A percentile compares a stretch with the other conserved stretches of the same genome.
Conservation (phyloP, 225 moss, liverwort and hornwort genomes). For the Rhytidiadelphus loreus region DNA sequence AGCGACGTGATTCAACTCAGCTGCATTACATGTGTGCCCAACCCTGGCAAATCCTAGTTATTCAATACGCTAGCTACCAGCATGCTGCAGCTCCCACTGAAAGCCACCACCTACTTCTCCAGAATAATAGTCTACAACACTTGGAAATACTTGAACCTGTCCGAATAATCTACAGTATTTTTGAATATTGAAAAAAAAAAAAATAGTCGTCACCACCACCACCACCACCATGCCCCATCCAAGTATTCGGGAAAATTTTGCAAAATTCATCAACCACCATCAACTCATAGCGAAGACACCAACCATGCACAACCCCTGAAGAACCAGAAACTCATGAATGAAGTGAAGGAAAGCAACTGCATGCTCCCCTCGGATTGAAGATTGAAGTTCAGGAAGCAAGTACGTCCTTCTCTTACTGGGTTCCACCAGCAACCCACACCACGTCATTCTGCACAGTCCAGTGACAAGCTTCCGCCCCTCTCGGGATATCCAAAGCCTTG, state of each 20-base stretch:
- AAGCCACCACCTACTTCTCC: background rate
- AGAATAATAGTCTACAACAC: background rate
- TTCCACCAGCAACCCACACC: slow-evolving; percentile 28
- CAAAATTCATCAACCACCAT: background rate
- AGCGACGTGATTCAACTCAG: background rate
- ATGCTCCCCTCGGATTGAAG: background rate
- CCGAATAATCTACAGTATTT: background rate
- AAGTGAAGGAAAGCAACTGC: background rate
- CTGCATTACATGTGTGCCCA: background rate
- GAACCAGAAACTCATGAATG: background rate
- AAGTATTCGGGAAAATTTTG: background rate
- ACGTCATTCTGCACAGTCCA: slow-evolving; percentile 35
- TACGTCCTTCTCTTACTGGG: background rate
- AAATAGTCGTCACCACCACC: background rate
- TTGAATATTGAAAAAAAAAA: background rate
- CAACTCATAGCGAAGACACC: background rate
- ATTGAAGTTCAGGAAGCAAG: background rate
- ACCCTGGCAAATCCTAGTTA: background rate
- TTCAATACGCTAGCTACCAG: background rate
- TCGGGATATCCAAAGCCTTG: slow-evolving; percentile 18
- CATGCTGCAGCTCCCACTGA: background rate
- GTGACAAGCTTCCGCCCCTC: slow-evolving; percentile 45
- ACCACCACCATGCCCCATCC: background rate
- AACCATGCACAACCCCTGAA: background rate
- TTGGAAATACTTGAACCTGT: background rate